Conservation (phyloP, 331 rosid species). For the Acacia concinna region DNA sequence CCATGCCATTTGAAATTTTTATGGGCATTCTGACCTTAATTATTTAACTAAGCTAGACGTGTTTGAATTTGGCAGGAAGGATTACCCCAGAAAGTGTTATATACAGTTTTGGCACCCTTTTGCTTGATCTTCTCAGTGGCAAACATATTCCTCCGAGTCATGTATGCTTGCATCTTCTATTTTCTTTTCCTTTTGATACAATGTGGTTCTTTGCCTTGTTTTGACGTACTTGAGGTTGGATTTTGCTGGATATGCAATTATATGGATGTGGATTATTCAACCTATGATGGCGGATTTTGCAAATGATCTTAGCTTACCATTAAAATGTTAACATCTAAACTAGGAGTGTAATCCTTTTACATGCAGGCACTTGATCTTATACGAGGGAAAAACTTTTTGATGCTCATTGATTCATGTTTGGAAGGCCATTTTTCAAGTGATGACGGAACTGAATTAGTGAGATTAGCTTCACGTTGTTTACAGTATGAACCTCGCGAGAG, state of each 20-base stretch:
- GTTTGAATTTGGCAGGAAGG: constrained; percentile 66
- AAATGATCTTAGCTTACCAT: background rate
- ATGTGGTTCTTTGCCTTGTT: constrained; percentile 23
- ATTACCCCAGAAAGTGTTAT: constrained; percentile 82
- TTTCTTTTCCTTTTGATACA: constrained; percentile 35
- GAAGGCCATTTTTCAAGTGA: constrained; percentile 89
- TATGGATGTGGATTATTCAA: background rate
- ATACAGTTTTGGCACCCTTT: constrained; percentile 85
- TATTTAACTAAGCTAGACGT: constrained; percentile 26
- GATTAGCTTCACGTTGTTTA: constrained; percentile 86
- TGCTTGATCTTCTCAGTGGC: constrained; percentile 94
- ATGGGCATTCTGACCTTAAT: constrained; percentile 17
- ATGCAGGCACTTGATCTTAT: constrained; percentile 90
- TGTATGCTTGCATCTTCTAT: constrained; percentile 42
- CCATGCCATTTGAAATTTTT: background rate
- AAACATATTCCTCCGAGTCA: constrained; percentile 95
- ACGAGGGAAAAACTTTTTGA: constrained; percentile 67
- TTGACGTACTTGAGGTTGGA: background rate
- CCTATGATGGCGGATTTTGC: constrained; percentile 8
- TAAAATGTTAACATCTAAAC: background rate
- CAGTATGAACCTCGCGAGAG: constrained; percentile 93
- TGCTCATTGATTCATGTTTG: constrained; percentile 89
- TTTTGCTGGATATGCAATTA: background rate
- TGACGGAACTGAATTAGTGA: constrained; percentile 82
- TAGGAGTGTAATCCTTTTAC: constrained; percentile 14